Percentiles rank a stretch among this genome's conserved stretches.
These are phyloP conservation scores for Salix arbutifolia DNA, from an alignment of 345 rosid species.

Conservation along the genomic window DNA sequence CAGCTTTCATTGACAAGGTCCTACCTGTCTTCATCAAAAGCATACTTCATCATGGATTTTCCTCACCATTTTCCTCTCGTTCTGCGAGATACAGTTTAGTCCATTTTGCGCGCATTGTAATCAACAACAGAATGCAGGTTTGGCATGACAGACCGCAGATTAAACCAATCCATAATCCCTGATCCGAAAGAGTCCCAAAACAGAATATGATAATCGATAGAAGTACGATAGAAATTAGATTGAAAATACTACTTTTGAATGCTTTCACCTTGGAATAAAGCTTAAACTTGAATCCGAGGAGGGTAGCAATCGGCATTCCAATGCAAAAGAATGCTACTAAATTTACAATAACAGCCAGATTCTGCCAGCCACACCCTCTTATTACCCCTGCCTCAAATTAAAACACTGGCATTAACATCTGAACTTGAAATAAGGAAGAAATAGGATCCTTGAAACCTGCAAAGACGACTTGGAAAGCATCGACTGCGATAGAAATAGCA, in stretches of 20 bases:
- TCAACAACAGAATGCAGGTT: conserved; percentile 37
- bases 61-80: not conserved
- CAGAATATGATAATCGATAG: not conserved
- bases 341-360: conserved; percentile 46
- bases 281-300: conserved; percentile 54
- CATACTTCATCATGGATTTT: not conserved
- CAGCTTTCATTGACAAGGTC: too few relatives aligned
- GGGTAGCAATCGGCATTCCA: conserved; percentile 45
- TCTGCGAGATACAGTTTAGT: conserved; percentile 16
- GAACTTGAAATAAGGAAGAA: not conserved
- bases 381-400: conserved; percentile 45
- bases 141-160: conserved; percentile 57
- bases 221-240: too few relatives aligned
- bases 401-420: not conserved
- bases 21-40: too few relatives aligned
- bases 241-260: not conserved
- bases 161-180: conserved; percentile 80
- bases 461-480: conserved; percentile 58
- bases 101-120: conserved; percentile 54
- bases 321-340: conserved; percentile 46
- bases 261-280: conserved; percentile 43
- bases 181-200: not conserved
- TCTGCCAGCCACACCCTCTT: conserved; percentile 83
- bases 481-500: conserved; percentile 48
- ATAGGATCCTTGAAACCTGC: conserved; percentile 38